Conservation (phyloP, 495 filamentous ascomycete species). For the Tuber umbilicatum region DNA sequence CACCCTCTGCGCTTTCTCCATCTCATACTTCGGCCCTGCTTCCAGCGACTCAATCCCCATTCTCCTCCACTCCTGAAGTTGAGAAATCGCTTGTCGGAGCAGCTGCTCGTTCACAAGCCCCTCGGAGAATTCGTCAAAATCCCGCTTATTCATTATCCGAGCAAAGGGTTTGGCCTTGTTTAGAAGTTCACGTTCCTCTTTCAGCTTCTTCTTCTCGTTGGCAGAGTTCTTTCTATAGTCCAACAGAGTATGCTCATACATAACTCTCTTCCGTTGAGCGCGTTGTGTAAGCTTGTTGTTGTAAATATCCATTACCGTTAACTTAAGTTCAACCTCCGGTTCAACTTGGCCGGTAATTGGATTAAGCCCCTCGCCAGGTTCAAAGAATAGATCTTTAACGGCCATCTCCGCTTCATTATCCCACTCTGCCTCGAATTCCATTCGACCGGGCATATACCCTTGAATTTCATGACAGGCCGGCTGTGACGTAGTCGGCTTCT, state of each 20-base stretch:
- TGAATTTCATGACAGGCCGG: slow-evolving; percentile 96
- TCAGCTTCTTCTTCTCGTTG: slow-evolving; percentile 86
- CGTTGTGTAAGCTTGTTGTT: slow-evolving; percentile 84
- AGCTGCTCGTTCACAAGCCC: slow-evolving; percentile 85
- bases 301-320: slow-evolving; percentile 98
- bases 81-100: slow-evolving; percentile 76
- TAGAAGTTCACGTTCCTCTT: slow-evolving; percentile 83
- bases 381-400: slow-evolving; percentile 96
- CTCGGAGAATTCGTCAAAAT: slow-evolving; percentile 78
- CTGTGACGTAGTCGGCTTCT: slow-evolving; percentile 88
- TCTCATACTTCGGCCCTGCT: slow-evolving; percentile 87
- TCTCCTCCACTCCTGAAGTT: slow-evolving; percentile 89
- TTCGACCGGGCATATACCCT: slow-evolving; percentile 94
- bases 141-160: slow-evolving; percentile 87
- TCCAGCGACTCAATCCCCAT: slow-evolving; percentile 75
- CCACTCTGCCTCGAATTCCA: slow-evolving; percentile 97
- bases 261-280: slow-evolving; percentile 91
- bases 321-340: slow-evolving; percentile 92
- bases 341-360: slow-evolving; percentile 73
- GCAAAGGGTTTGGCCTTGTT: slow-evolving; percentile 94
- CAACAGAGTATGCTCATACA: slow-evolving; percentile 88
- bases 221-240: slow-evolving; percentile 86
- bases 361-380: slow-evolving; percentile 87
- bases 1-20: slow-evolving; percentile 73
- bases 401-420: slow-evolving; percentile 97